A percentile compares a stretch with the other conserved stretches of the same genome.
Evolutionary conservation across 345 rosid genomes (phyloP).

Genomic region (Pseudoturritis turrita): DNA sequence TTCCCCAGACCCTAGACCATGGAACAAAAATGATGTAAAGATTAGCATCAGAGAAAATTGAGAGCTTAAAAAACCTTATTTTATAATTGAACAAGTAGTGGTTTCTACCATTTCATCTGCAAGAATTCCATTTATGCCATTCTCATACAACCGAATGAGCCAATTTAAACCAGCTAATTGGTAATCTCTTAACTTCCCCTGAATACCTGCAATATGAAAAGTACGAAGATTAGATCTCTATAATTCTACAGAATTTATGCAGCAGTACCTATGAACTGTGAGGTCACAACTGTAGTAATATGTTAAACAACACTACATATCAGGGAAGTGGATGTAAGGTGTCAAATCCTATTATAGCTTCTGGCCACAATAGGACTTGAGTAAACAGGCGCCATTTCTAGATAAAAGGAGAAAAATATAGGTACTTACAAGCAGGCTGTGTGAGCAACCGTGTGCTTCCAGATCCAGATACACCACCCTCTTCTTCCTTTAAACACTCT

Average conservation of each 20-base stretch:
- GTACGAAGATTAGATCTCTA: background rate
- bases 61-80: conserved; percentile 35
- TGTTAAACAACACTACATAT: background rate
- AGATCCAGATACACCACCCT: conserved; percentile 68
- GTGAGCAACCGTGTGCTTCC: conserved; percentile 87
- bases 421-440: conserved; percentile 85
- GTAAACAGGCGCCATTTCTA: background rate
- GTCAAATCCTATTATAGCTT: background rate
- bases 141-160: conserved; percentile 93
- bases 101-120: conserved; percentile 89
- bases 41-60: background rate
- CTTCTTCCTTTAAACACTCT: conserved; percentile 94
- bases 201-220: conserved; percentile 58
- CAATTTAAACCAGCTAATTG: conserved; percentile 97
- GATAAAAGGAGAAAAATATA: background rate
- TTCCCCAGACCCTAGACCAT: conserved; percentile 86
- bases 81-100: background rate
- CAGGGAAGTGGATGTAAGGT: background rate
- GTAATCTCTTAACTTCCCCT: conserved; percentile 97
- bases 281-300: background rate
- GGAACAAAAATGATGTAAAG: background rate
- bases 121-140: conserved; percentile 95
- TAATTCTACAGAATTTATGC: background rate
- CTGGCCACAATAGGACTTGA: background rate
- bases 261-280: background rate